Evolutionary conservation across 331 rosid genomes (phyloP), one percentile per base, ranked within the genome.

Genomic region (Cydonia oblonga): DNA sequence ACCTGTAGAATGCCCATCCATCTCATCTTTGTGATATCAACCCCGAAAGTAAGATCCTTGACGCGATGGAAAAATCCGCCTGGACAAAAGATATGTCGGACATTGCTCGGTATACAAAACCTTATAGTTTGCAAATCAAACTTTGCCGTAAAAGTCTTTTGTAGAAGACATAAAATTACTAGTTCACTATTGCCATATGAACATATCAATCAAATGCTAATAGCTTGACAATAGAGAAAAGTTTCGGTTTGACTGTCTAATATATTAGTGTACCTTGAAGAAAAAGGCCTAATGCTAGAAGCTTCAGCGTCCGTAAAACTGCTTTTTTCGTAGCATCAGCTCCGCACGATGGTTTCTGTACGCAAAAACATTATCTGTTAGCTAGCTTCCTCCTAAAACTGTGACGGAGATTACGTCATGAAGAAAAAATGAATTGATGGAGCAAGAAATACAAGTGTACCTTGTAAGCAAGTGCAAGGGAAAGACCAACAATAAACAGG

Each of bases 1-100:
- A 95, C 99, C 92, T 95, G 97, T 53, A 95, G 80, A 72, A 95
- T 86, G 28, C 99, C 97, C 90, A 81, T 87, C 93, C 86, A 87
- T 83, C 99, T 80, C 64, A 95, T 91, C 59, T 73, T 83, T 72
- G 81, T 64, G 51, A 95, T 69, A 85, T 95, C 96, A 38, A 95
- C 99, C 49, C 99, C 99, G 16, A 69, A 91, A 18, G 97, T 79
- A 72, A 91, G 82, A 68, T 88, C 81, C 16, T 83, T 90, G 25
- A 95, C 13, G 61, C 93, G 87, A 73, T 91, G 99, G 80, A 95
- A 79, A 80, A 85, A 95, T 52, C 99, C 99, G 40, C 99, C 98
- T 90, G 83, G 64, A 69, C 75, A 58, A 60, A 60, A 59, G 22
- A 59, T 64, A 71, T 49, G 29, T 29, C 18, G 64, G 30, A 68